Conservation (phyloP, 2,329 filamentous ascomycete genomes). For the Fusarium compactum region DNA sequence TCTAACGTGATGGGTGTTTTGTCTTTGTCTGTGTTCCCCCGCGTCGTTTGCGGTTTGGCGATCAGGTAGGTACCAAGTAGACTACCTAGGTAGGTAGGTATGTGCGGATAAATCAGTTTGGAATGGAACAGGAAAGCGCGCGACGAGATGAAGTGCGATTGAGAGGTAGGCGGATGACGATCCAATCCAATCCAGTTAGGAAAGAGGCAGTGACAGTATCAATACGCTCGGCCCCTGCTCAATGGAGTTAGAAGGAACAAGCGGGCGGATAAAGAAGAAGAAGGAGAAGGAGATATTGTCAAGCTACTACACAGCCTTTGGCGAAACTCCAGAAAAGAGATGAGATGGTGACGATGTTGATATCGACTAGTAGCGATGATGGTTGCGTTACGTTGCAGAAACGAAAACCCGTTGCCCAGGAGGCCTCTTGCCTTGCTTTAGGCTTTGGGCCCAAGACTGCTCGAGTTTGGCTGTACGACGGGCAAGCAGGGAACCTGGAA, state of each 20-base stretch:
- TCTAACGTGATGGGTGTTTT: background rate
- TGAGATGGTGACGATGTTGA: slow-evolving; percentile 15
- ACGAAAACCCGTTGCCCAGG: slow-evolving; percentile 23
- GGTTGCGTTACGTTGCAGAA: slow-evolving; percentile 27
- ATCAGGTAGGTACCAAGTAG: background rate
- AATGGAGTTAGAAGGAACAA: slow-evolving; percentile 10
- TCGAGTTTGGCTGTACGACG: background rate
- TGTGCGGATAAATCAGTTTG: background rate
- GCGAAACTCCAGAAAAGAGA: background rate
- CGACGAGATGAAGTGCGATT: slow-evolving; percentile 5
- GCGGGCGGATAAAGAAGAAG: slow-evolving; percentile 8
- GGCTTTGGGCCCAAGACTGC: background rate
- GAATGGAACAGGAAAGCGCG: slow-evolving; percentile 9
- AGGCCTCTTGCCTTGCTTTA: slow-evolving; percentile 33
- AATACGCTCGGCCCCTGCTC: slow-evolving; percentile 13
- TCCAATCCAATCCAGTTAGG: slow-evolving; percentile 16
- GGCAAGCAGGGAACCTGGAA: slow-evolving; percentile 6
- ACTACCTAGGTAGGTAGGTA: background rate
- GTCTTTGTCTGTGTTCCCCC: slow-evolving; percentile 9
- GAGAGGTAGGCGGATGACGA: slow-evolving; percentile 18
- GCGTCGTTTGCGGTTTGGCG: slow-evolving; percentile 9
- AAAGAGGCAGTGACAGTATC: slow-evolving; percentile 11
- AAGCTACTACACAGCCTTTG: slow-evolving; percentile 18
- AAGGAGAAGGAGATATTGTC: background rate
- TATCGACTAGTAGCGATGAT: slow-evolving; percentile 12